Conservation (phyloP, 202 grass and related monocot species). For the Saccharum hybrid region DNA sequence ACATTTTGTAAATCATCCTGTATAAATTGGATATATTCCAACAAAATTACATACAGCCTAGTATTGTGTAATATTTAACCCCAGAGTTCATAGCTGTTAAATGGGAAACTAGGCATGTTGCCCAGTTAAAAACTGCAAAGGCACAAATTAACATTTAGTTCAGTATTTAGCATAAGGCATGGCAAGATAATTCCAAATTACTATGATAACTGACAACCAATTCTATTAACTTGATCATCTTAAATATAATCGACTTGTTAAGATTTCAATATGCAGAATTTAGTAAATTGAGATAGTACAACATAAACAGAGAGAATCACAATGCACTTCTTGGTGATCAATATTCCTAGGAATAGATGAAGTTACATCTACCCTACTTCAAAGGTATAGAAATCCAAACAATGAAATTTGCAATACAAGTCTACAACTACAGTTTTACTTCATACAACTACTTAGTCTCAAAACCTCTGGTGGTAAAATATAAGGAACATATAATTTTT, state of each 20-base stretch:
- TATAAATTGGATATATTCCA: conserved; percentile 2
- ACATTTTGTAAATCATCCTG: conserved; percentile 8
- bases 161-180: conserved; percentile 12
- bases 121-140: conserved; percentile 13
- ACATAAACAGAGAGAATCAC: conserved; percentile 27
- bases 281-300: conserved; percentile 16
- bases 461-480: conserved; percentile 16
- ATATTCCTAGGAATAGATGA: conserved; percentile 29
- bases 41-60: conserved; percentile 17
- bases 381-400: not conserved
- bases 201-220: conserved; percentile 10
- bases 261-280: conserved; percentile 25
- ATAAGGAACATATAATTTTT: not conserved
- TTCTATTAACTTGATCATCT: conserved; percentile 9
- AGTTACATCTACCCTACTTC: not conserved
- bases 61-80: conserved; percentile 14
- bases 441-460: not conserved
- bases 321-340: not conserved
- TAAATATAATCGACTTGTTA: not conserved
- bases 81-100: not conserved
- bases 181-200: conserved; percentile 15
- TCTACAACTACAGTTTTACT: conserved; percentile 16
- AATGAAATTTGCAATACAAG: not conserved
- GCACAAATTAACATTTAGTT: conserved; percentile 14
- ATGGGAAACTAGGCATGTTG: conserved; percentile 21